Base-by-base conservation (phyloP, 805 yeast genomes). In the Teunomyces lycoperdinae region DNA sequence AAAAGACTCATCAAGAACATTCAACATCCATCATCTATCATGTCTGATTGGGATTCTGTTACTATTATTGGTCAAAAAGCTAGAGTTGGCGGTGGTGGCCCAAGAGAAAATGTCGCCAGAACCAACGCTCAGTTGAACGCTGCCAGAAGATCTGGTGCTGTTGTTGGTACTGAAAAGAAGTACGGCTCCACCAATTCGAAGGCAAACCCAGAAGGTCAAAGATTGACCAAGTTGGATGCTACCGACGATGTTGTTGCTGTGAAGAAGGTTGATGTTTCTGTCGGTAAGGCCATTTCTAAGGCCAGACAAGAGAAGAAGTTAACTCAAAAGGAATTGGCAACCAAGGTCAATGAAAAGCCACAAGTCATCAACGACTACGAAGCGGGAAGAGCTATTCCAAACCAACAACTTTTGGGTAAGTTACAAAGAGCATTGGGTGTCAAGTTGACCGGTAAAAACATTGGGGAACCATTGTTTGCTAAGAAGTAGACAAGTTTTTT, bases 261-360 rank as follows among this genome's bases (percentile, higher is more conserved):
- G 49, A 86, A 91, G 72, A 94, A 91, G 72, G 71, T 94, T 45
- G 96, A 89, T 48, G 74, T 79, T 10, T 71, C 74, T 49, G 98
- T 94, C 28, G 99, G 98, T 56, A 87, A 85, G 66, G 86, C 92
- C 47, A 90, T 94, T 57, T 79, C 83, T 45, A 77, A 83, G 66
- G 96, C 87, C 32, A 84, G 99, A 75, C 84, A 83, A 61, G 97
- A 88, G 50, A 89, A 90, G 78, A 81, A 82, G 62, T 66, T 91
- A 65, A 85, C 97, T 8, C 99, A 94, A 71, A 94, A 94, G 79
- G 99, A 94, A 60, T 79, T 94, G 61, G 99, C 99, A 60, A 89
- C 96, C 48, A 87, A 86, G 68, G 80, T 92, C 63, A 92, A 91
- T 67, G 99, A 94, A 74, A 94, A 94, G 77, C 97, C 97, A 52